A percentile compares a stretch with the other conserved stretches of the same genome.
phyloP scores from a whole-genome alignment of 2,329 filamentous ascomycete genomes.

The Eurotiales sp. region DNA sequence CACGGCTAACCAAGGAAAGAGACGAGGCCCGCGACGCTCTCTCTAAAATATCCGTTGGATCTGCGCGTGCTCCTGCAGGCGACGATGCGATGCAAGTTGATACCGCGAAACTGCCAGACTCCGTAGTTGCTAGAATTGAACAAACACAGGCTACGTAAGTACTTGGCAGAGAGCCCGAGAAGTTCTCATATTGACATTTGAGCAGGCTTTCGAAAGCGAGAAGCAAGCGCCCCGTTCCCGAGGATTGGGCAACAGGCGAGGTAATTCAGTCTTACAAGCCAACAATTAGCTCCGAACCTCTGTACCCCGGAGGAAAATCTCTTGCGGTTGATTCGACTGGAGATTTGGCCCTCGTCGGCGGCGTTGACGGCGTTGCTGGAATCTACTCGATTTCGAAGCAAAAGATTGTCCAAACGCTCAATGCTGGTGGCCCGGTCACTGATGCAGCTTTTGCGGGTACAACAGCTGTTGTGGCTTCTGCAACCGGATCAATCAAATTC shows the following conservation, averaged over 20 bases:
- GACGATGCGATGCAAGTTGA: slow-evolving; percentile 95
- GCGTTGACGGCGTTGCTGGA: slow-evolving; percentile 69
- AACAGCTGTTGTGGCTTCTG: slow-evolving; percentile 68
- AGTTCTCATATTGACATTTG: slow-evolving; percentile 17
- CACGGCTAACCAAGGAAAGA: slow-evolving; percentile 80
- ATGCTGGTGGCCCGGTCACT: slow-evolving; percentile 64
- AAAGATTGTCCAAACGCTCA: slow-evolving; percentile 66
- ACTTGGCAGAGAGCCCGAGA: background rate
- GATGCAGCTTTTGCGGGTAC: slow-evolving; percentile 57
- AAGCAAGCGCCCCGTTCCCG: slow-evolving; percentile 81
- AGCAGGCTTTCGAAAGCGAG: slow-evolving; percentile 77
- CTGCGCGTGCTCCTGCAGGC: slow-evolving; percentile 46
- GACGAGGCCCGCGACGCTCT: slow-evolving; percentile 89
- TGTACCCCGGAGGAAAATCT: slow-evolving; percentile 57
- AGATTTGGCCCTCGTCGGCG: slow-evolving; percentile 68
- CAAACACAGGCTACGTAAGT: slow-evolving; percentile 75
- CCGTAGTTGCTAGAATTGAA: slow-evolving; percentile 69
- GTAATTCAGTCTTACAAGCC: slow-evolving; percentile 61
- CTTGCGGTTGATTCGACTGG: slow-evolving; percentile 58
- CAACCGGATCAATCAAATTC: slow-evolving; percentile 74
- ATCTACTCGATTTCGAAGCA: slow-evolving; percentile 75
- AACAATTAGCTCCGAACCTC: slow-evolving; percentile 50
- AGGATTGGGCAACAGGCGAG: slow-evolving; percentile 77
- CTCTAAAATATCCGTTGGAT: slow-evolving; percentile 74
- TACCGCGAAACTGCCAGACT: slow-evolving; percentile 68